Base-by-base conservation (phyloP, 805 yeast species). In the Wickerhamiella dianesei region DNA sequence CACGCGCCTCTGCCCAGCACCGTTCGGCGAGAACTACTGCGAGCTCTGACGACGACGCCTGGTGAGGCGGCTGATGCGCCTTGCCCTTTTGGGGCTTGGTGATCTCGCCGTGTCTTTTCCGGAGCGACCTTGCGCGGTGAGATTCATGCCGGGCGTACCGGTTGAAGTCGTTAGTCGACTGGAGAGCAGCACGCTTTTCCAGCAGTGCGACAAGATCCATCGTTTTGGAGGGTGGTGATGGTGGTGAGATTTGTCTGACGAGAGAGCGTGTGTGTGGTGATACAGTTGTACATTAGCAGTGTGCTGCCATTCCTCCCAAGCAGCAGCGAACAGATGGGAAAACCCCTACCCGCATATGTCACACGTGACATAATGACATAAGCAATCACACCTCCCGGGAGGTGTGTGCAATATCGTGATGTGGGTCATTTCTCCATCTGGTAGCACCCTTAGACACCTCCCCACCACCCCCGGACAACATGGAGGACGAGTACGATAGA, bases 21-120 rank as follows among this genome's bases (percentile, higher is more conserved):
- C 95, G 74, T 63, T 92, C 97, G 1, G 82, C 78, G n/a, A 73
- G 72, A 48, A 77, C 67, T 20, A 87, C 65, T n/a, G 77, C 62
- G 21, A 86, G 64, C 37, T 71, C 68, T 32, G 80, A 89, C 58
- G 66, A 76, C 50, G 72, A 66, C 12, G 63, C 60, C 0, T 64
- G 56, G 25, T 65, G 62, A 35, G 74, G 63, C 3, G 69, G 69
- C 53, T 73, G 68, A 40, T 50, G 43, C 32, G 32, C 41, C 19
- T 48, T 45, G 56, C 76, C 71, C 59, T 75, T 79, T 20, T 92
- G 75, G 59, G 84, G 82, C 58, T 72, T 74, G 22, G 79, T 75
- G 47, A 79, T 75, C 50, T 88, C 66, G 46, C 71, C 70, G 47
- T 82, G 69, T 32, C 74, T 75, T 48, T 74, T 79, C 58, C 89